phyloP scores from a whole-genome alignment of 2,329 filamentous ascomycete species.

The Trichocomaceae sp. region DNA sequence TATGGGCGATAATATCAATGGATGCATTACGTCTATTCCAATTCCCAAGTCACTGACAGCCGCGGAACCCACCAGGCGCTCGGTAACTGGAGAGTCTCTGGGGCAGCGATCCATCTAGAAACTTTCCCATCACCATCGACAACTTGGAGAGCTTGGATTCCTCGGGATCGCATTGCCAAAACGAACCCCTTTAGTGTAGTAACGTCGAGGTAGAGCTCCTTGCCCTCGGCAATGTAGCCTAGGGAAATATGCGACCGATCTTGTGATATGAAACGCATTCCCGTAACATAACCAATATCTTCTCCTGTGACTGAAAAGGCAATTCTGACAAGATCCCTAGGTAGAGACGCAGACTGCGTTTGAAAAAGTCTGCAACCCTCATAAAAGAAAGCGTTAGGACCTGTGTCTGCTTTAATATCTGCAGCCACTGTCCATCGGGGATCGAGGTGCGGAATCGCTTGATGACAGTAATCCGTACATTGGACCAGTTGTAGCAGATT shows the following conservation, averaged over 20 bases:
- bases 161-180: constrained; percentile 8
- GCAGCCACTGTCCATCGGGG: constrained; percentile 1
- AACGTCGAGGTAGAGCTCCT: constrained; percentile 1
- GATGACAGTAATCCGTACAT: background rate
- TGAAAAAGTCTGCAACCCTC: constrained; percentile 11
- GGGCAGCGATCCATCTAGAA: constrained; percentile 8
- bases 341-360: constrained; percentile 1
- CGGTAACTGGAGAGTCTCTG: constrained; percentile 3
- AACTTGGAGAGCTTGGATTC: constrained; percentile 10
- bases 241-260: constrained; percentile 3
- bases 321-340: constrained; percentile 2
- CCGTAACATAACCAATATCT: constrained; percentile 3
- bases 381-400: background rate
- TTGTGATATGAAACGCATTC: constrained; percentile 8
- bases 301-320: constrained; percentile 1
- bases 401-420: constrained; percentile 6
- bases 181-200: constrained; percentile 2
- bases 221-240: background rate
- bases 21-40: constrained; percentile 6
- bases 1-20: background rate
- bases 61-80: background rate
- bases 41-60: background rate
- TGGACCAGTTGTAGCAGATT: background rate
- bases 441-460: background rate
- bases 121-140: constrained; percentile 1